Conservation (phyloP, 139 green algal genomes). For the Picochlorum sp. region DNA sequence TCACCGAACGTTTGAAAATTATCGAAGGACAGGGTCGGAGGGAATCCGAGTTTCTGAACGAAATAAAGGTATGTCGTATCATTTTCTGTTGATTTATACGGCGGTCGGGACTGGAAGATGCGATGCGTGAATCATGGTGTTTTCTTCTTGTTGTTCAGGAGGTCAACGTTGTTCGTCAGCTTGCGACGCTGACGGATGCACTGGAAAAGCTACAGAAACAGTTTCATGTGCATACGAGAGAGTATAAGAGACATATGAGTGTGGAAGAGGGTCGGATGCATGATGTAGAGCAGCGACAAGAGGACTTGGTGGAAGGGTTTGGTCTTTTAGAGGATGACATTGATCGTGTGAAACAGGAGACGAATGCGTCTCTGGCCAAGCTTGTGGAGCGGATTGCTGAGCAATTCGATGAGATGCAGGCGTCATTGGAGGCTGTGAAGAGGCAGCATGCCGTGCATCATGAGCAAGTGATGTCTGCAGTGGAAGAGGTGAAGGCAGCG, state of each 20-base stretch:
- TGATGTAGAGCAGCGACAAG: slow-evolving; percentile 23
- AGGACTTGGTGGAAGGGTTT: background rate
- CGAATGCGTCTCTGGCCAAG: slow-evolving; percentile 8
- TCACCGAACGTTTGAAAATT: slow-evolving; percentile 13
- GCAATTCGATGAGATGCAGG: slow-evolving; percentile 32
- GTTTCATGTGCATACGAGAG: slow-evolving; percentile 10
- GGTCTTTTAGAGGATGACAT: background rate
- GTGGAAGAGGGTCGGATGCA: slow-evolving; percentile 14
- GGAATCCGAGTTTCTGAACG: slow-evolving; percentile 14
- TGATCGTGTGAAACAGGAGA: background rate
- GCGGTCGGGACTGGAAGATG: background rate
- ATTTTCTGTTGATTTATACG: background rate
- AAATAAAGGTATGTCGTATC: background rate
- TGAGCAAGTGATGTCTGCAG: background rate
- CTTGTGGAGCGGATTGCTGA: slow-evolving; percentile 24
- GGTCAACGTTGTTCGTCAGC: slow-evolving; percentile 16
- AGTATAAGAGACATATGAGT: slow-evolving; percentile 14
- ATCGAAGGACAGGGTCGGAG: slow-evolving; percentile 20
- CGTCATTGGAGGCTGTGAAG: slow-evolving; percentile 20
- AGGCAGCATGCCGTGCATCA: background rate
- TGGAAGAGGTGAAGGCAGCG: background rate
- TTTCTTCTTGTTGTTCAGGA: slow-evolving; percentile 14
- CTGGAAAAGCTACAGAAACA: slow-evolving; percentile 23
- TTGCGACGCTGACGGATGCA: background rate
- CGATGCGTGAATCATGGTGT: background rate